Percentiles rank a stretch among this genome's conserved stretches.
Evolutionary conservation across 352 stramenopile genomes (phyloP).

Genomic region (Hyaloperonospora arabidopsidis): DNA sequence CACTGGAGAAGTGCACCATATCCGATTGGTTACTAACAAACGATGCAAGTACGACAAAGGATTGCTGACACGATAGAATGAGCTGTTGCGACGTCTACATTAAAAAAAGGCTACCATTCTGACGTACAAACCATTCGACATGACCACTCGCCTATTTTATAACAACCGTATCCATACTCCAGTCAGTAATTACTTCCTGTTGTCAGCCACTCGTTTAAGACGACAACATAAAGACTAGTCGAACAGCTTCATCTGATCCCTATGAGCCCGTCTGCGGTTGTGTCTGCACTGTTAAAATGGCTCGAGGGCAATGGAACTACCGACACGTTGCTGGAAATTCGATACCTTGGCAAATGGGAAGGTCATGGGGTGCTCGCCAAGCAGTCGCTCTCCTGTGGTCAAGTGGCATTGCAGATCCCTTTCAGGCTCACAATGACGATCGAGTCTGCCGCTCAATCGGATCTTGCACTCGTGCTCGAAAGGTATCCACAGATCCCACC

Average conservation of each 20-base stretch:
- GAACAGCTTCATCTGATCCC: conserved; percentile 3
- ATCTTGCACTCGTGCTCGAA: conserved; percentile 31
- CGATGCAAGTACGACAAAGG: no score
- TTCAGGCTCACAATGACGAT: conserved; percentile 48
- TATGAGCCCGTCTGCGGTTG: conserved; percentile 26
- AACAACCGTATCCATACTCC: no score
- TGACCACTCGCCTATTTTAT: no score
- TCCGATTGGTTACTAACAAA: no score
- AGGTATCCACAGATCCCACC: conserved; percentile 33
- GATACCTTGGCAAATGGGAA: conserved; percentile 34
- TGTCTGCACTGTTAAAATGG: conserved; percentile 33
- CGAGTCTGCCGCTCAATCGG: conserved; percentile 37
- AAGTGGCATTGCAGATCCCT: conserved; percentile 43
- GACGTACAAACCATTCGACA: no score
- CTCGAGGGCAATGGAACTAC: conserved; percentile 25
- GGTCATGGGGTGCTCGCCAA: conserved; percentile 46
- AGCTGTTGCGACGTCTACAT: no score
- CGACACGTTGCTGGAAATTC: conserved; percentile 33
- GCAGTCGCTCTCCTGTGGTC: conserved; percentile 22
- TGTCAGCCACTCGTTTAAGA: conserved; percentile 13
- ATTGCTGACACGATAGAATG: no score
- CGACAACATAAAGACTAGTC: background rate
- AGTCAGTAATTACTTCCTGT: no score
- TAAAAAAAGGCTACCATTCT: no score
- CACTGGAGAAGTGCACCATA: no score